A percentile compares a stretch with the other conserved stretches of the same genome.
Conservation (phyloP, 2,329 filamentous ascomycete genomes). For the Hymenoscyphus salicellus region DNA sequence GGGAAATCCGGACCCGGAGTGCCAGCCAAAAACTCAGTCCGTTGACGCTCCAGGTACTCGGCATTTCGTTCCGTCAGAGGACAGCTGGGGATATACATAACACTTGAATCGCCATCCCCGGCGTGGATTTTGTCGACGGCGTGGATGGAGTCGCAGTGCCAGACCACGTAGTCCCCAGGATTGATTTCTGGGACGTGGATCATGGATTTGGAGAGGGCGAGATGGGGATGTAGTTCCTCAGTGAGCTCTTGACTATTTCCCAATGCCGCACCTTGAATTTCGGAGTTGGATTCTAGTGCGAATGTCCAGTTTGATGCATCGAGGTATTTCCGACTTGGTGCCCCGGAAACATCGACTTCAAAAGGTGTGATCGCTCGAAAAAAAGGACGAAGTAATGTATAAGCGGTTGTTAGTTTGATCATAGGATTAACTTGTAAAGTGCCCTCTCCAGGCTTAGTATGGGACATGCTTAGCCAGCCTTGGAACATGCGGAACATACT, state of each 20-base stretch:
- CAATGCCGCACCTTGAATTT: constrained; percentile 64
- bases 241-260: constrained; percentile 63
- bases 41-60: constrained; percentile 66
- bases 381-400: constrained; percentile 79
- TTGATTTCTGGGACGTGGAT: constrained; percentile 60
- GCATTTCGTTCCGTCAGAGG: constrained; percentile 75
- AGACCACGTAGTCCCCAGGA: constrained; percentile 66
- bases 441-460: constrained; percentile 70
- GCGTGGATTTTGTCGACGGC: constrained; percentile 76
- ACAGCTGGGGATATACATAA: constrained; percentile 85
- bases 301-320: constrained; percentile 61
- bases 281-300: constrained; percentile 44
- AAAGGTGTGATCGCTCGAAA: constrained; percentile 51
- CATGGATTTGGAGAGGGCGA: constrained; percentile 61
- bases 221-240: constrained; percentile 59
- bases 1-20: constrained; percentile 69
- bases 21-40: constrained; percentile 66
- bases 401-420: constrained; percentile 70
- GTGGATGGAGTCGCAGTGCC: constrained; percentile 58
- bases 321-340: constrained; percentile 43
- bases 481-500: constrained; percentile 86
- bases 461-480: constrained; percentile 80
- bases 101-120: constrained; percentile 72
- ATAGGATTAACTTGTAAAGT: constrained; percentile 81
- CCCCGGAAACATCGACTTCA: constrained; percentile 35